A percentile compares a stretch with the other conserved stretches of the same genome.
phyloP scores from a whole-genome alignment of 352 stramenopile genomes.

The Phytophthora cryptogea region DNA sequence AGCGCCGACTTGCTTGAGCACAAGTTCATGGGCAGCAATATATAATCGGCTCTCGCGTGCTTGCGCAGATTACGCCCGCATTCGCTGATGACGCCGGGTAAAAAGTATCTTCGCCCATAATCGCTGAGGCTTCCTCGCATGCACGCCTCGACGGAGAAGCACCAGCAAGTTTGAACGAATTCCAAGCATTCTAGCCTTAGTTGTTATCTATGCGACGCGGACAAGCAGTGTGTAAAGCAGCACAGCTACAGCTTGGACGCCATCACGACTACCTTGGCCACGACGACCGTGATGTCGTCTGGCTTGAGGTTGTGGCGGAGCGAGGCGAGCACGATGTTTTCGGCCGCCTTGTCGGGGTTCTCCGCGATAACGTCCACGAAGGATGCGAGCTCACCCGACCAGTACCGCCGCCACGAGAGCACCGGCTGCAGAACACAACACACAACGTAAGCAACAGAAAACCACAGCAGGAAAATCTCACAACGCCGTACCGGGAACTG shows the following conservation, averaged over 20 bases:
- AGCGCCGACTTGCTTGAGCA: too few relatives aligned
- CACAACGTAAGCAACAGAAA: constrained; percentile 7
- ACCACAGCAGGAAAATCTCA: neutral
- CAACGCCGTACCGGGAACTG: constrained; percentile 58
- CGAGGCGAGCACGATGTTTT: constrained; percentile 69
- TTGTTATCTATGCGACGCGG: constrained; percentile 21
- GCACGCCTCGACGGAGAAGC: too few relatives aligned
- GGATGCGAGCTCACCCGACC: constrained; percentile 59
- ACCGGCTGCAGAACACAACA: constrained; percentile 44
- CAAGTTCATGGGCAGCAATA: too few relatives aligned
- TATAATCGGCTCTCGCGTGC: too few relatives aligned
- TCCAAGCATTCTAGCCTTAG: neutral
- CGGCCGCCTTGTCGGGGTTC: constrained; percentile 51
- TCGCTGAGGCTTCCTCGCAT: too few relatives aligned
- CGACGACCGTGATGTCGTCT: constrained; percentile 81
- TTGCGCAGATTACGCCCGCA: neutral
- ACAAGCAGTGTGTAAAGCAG: constrained; percentile 2
- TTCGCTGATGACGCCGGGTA: neutral
- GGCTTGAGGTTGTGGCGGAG: constrained; percentile 86
- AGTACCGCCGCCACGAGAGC: constrained; percentile 65
- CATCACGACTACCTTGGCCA: constrained; percentile 67
- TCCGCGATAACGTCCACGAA: constrained; percentile 63
- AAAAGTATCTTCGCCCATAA: constrained; percentile 1
- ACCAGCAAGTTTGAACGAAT: neutral
- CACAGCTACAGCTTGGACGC: constrained; percentile 51